Evolutionary conservation across 2,329 filamentous ascomycete species (phyloP), one percentile per base, ranked within the genome.

Genomic region (Sarocladium strictum): DNA sequence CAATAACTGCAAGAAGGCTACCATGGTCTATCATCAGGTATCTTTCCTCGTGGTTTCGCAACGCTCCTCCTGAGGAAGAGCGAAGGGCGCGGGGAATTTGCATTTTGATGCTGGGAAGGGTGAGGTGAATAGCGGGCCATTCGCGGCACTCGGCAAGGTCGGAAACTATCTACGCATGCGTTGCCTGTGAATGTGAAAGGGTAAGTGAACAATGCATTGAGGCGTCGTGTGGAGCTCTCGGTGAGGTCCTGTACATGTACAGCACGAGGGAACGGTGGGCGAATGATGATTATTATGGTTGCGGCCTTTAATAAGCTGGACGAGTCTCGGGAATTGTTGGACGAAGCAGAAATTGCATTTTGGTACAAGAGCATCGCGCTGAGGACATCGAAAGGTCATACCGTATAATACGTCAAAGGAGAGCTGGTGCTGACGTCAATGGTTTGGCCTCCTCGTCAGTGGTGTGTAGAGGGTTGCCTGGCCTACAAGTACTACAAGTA

Each of bases 81-180:
- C 29, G 43, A n/a, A 27, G 51, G 19, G 29, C 52, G 15, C 45
- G 23, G 21, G 17, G 37, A 43, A 45, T 27, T 33, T 21, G 38
- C 52, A 43, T 29, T 27, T 33, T 14, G 27, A 29, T 45, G 24
- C 37, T 24, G n/a, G 26, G 23, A 54, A 19, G 37, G 27, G 52
- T 37, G 47, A 51, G 47, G 47, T 51, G 47, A 51, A 29, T 21
- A 7, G 37, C 47, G 47, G 47, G 37, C 27, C 27, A 37, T 35
- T 33, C 12, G 27, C 47, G 47, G 21, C 29, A 33, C 26, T 29
- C 23, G 23, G 24, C 43, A 7, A 47, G 15, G 15, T 27, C 15
- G 12, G n/a, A 27, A 6, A 24, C 23, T 27, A 4, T 47, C 9
- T 47, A 6, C 4, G 21, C 24, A 27, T 47, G 43, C 43, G n/a